A percentile compares a stretch with the other conserved stretches of the same genome.
These are phyloP conservation scores for Monsonia emarginata DNA, from an alignment of 441 rosid species.

Conservation along the genomic window DNA sequence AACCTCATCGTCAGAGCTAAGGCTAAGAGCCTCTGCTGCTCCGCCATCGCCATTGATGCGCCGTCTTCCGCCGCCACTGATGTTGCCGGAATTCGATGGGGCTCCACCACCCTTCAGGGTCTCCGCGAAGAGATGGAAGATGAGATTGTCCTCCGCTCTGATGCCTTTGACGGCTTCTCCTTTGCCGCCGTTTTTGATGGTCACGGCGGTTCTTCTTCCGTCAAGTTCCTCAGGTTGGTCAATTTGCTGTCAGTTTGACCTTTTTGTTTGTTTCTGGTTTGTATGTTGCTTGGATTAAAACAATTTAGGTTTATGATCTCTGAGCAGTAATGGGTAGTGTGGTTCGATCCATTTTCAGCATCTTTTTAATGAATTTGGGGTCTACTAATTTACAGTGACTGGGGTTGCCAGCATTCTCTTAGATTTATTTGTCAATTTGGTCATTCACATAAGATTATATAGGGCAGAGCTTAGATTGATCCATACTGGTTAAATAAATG, in stretches of 20 bases:
- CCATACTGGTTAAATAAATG: too few species aligned
- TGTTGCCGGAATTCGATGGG: conserved; percentile 59
- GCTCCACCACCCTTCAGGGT: conserved; percentile 63
- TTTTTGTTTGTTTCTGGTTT: too few species aligned
- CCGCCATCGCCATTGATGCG: conserved; percentile 73
- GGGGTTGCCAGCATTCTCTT: too few species aligned
- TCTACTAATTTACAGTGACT: too few species aligned
- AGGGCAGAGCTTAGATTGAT: too few species aligned
- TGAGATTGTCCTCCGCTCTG: conserved; percentile 49
- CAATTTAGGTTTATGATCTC: too few species aligned
- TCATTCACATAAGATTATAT: too few species aligned
- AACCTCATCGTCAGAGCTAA: conserved; percentile 21
- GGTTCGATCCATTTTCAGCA: too few species aligned
- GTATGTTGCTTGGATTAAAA: too few species aligned
- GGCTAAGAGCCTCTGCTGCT: conserved; percentile 36
- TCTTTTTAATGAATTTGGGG: too few species aligned
- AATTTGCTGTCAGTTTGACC: conserved; percentile 12
- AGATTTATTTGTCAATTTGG: too few species aligned
- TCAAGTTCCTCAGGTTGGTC: conserved; percentile 54
- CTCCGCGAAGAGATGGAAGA: conserved; percentile 86
- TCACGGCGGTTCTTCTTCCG: conserved; percentile 72
- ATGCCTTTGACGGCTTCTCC: conserved; percentile 61
- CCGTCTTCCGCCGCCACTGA: conserved; percentile 53
- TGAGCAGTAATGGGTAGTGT: too few species aligned
- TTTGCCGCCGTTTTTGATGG: conserved; percentile 87